Evolutionary conservation across 169 alveolate species (phyloP), one percentile per base, ranked within the genome.

Genomic region (Babesia microti): DNA sequence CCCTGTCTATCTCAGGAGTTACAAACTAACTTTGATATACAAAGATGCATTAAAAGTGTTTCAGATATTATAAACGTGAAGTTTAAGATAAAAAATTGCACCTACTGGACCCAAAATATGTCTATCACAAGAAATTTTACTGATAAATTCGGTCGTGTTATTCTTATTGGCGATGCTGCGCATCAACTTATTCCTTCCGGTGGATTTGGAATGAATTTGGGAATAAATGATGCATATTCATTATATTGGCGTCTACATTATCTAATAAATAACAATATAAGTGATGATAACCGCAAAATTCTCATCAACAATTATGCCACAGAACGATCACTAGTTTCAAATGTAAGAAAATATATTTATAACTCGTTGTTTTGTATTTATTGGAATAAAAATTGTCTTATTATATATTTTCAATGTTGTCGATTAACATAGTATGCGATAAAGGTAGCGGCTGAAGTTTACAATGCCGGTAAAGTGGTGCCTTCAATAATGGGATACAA

Each of bases 151-250:
- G 47, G 56, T 32, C 40, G 83, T 15, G 58, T 83, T 27, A 41
- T 84, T 30, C 47, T 87, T 18, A 79, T 78, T n/a, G 97, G 97
- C 12, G 97, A 89, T 49, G 69, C 97, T 22, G 96, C 96, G 3
- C 97, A 89, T 56, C 63, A 83, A 9, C 65, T 89, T 19, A 94
- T 96, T 0, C 97, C 97, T 0, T 84, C 95, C 1, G 97, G 97
- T 0, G 97, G 97, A 11, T 85, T 83, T 51, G 97, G 97, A 14
- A 75, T 89, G 89, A 89, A 89, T 37, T 50, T 91, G 47, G 97
- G 97, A 27, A 63, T 89, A 29, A 89, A 88, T 6, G 97, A 89
- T 70, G 83, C 53, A 14, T 50, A 61, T 44, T 52, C 44, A 30
- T 33, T 61, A 15, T 48, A 67, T 14, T 61, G 74, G 74, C 45